These are phyloP conservation scores for Paracorniculantispora psalliotae DNA, from an alignment of 2,329 filamentous ascomycete species.

Conservation along the genomic window DNA sequence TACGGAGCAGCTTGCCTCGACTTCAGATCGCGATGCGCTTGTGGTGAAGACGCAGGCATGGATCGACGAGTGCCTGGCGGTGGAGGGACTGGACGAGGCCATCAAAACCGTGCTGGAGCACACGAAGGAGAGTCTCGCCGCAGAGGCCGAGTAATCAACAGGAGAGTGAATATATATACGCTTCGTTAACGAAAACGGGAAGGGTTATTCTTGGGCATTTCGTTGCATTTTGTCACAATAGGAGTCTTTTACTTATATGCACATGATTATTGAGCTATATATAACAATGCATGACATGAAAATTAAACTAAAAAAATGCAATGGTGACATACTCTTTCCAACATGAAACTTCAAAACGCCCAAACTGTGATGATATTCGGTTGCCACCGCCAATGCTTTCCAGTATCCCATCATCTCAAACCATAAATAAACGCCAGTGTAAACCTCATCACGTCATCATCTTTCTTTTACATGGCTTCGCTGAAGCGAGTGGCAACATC, in stretches of 20 bases:
- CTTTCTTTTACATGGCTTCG: conserved; percentile 33
- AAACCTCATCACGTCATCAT: conserved; percentile 5
- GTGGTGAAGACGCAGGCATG: conserved; percentile 46
- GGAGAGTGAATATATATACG: neutral
- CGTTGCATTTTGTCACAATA: neutral
- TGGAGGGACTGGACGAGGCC: conserved; percentile 49
- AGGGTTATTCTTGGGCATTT: too few relatives aligned
- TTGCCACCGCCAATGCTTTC: neutral
- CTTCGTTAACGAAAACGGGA: too few relatives aligned
- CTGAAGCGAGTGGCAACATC: conserved; percentile 65
- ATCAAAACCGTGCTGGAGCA: conserved; percentile 52
- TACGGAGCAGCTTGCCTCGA: conserved; percentile 42
- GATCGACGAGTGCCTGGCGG: conserved; percentile 48
- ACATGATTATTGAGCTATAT: conserved; percentile 3
- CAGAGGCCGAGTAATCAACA: neutral
- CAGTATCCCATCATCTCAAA: conserved; percentile 3
- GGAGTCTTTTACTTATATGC: conserved; percentile 7
- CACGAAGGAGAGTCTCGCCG: conserved; percentile 33
- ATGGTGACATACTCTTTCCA: neutral
- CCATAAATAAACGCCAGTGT: conserved; percentile 7
- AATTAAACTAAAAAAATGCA: neutral
- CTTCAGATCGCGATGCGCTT: conserved; percentile 42
- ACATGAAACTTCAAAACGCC: neutral
- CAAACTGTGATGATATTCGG: neutral
- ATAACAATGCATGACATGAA: conserved; percentile 3